These are phyloP conservation scores for Zymoseptoria passerinii DNA, from an alignment of 2,329 filamentous ascomycete species.

Conservation along the genomic window DNA sequence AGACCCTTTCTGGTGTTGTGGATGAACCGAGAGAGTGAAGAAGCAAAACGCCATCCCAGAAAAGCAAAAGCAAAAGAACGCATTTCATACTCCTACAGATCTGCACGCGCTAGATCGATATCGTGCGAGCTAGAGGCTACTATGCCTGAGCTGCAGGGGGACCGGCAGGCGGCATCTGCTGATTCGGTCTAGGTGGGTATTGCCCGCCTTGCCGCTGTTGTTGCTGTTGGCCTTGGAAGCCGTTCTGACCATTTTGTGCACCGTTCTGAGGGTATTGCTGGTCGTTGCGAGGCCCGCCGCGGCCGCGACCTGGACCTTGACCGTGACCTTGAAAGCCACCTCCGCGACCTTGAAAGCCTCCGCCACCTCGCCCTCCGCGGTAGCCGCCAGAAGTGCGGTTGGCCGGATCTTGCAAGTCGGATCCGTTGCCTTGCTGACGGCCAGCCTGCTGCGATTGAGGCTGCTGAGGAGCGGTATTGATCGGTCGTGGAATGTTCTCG, in stretches of 20 bases:
- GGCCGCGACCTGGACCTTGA: conserved; percentile 16
- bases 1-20: not conserved
- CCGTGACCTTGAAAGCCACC: conserved; percentile 26
- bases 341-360: conserved; percentile 24
- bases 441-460: conserved; percentile 18
- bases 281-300: conserved; percentile 24
- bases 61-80: conserved; percentile 9
- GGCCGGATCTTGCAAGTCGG: conserved; percentile 28
- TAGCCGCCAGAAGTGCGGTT: conserved; percentile 26
- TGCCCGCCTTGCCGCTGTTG: conserved; percentile 22
- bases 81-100: conserved; percentile 19
- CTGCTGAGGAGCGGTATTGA: conserved; percentile 45
- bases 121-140: conserved; percentile 8
- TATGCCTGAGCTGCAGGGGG: conserved; percentile 25
- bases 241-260: conserved; percentile 19
- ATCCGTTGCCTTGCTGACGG: conserved; percentile 29
- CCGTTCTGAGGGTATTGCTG: conserved; percentile 4
- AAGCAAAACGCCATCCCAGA: conserved; percentile 7
- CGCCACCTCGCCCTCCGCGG: conserved; percentile 27
- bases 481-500: conserved; percentile 83
- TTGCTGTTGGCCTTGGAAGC: conserved; percentile 20
- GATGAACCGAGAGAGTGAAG: not conserved
- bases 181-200: conserved; percentile 23
- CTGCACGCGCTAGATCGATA: conserved; percentile 12
- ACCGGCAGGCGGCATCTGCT: conserved; percentile 23